A percentile compares a stretch with the other conserved stretches of the same genome.
These are phyloP conservation scores for Phytophthora melonis DNA, from an alignment of 352 stramenopile species.

Conservation along the genomic window DNA sequence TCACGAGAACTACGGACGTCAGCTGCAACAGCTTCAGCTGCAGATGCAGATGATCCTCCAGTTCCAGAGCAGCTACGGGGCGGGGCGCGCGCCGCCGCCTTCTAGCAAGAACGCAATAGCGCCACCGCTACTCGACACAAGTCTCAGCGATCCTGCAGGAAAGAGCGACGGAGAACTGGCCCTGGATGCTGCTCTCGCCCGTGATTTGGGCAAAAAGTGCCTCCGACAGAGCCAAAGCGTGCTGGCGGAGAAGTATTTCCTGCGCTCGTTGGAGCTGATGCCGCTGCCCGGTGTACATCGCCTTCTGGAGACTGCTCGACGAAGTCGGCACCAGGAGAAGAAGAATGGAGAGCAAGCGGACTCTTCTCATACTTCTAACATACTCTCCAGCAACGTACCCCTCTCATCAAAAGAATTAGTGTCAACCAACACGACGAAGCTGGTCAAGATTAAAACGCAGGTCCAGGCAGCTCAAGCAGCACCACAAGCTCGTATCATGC, in stretches of 20 bases:
- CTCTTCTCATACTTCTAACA: background rate
- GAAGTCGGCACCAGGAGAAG: background rate
- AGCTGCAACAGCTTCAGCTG: constrained; percentile 69
- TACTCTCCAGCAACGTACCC: background rate
- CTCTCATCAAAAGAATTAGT: background rate
- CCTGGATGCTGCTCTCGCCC: constrained; percentile 65
- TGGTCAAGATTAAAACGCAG: constrained; percentile 20
- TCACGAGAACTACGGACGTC: constrained; percentile 14
- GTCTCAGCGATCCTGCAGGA: background rate
- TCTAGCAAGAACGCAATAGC: background rate
- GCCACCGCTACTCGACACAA: constrained; percentile 15
- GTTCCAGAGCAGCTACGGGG: constrained; percentile 21
- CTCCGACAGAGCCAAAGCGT: constrained; percentile 52
- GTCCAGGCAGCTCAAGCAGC: constrained; percentile 34
- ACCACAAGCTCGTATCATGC: constrained; percentile 34
- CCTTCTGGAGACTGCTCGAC: constrained; percentile 48
- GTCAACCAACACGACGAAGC: constrained; percentile 5
- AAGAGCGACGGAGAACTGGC: constrained; percentile 51
- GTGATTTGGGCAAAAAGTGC: constrained; percentile 73
- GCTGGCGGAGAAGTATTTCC: constrained; percentile 69
- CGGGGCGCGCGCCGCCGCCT: background rate
- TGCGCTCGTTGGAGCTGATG: constrained; percentile 63
- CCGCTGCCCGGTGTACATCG: constrained; percentile 61
- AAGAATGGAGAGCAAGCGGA: background rate
- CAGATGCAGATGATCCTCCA: constrained; percentile 61